Conservation (phyloP, 2,329 filamentous ascomycete genomes). For the Cladosporium phlei region DNA sequence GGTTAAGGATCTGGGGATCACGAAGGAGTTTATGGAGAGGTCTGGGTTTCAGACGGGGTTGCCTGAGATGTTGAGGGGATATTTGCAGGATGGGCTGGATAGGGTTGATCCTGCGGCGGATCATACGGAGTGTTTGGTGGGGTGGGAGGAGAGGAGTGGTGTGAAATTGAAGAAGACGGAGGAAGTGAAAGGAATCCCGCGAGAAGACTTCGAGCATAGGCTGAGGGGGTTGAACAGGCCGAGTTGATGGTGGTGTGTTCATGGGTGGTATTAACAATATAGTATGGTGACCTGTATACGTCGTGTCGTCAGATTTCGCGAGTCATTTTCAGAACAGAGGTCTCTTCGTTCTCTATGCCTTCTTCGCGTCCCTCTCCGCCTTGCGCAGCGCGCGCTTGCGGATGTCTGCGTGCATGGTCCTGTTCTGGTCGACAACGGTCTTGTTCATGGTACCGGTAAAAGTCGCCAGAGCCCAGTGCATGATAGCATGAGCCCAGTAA, state of each 20-base stretch:
- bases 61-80: conserved; percentile 27
- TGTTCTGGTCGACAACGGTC: conserved; percentile 57
- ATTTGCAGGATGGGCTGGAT: conserved; percentile 31
- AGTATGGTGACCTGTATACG: too few relatives aligned
- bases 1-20: conserved; percentile 35
- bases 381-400: conserved; percentile 77
- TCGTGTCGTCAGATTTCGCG: too few relatives aligned
- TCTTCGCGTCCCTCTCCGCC: conserved; percentile 75
- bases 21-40: conserved; percentile 33
- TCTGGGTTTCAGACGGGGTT: conserved; percentile 31
- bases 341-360: conserved; percentile 42
- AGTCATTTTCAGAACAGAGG: too few relatives aligned
- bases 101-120: conserved; percentile 29
- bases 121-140: conserved; percentile 33
- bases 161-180: conserved; percentile 30
- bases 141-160: conserved; percentile 35
- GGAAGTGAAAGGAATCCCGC: conserved; percentile 21
- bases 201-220: conserved; percentile 27
- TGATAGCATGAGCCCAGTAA: conserved; percentile 84
- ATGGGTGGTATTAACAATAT: not conserved
- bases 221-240: conserved; percentile 23
- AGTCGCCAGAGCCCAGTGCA: conserved; percentile 73
- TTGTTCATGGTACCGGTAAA: conserved; percentile 56
- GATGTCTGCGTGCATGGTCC: conserved; percentile 74
- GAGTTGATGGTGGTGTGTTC: not conserved